Evolutionary conservation across 139 green algal genomes (phyloP).

Genomic region (Chlorella sorokiniana): DNA sequence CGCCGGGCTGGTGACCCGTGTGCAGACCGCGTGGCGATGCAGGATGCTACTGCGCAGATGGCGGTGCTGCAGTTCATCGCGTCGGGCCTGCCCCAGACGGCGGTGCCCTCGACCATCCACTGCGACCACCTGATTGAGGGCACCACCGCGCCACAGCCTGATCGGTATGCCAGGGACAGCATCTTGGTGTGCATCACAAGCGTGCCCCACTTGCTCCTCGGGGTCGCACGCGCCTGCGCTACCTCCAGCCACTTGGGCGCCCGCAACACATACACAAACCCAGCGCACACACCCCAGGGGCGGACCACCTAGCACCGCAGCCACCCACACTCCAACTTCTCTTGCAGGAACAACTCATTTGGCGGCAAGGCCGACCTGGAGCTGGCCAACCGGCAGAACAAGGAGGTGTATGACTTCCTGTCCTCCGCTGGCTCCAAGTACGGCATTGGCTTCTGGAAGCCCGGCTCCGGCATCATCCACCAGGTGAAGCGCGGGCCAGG

Average conservation of each 20-base stretch:
- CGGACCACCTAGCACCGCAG: neutral
- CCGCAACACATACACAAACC: too few relatives aligned
- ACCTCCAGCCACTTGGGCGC: too few relatives aligned
- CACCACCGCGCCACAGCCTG: slow-evolving; percentile 85
- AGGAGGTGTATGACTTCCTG: slow-evolving; percentile 96
- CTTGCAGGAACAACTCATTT: slow-evolving; percentile 61
- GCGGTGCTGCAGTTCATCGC: slow-evolving; percentile 97
- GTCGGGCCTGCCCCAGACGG: slow-evolving; percentile 86
- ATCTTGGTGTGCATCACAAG: too few relatives aligned
- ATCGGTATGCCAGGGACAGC: slow-evolving; percentile 69
- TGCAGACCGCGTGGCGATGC: slow-evolving; percentile 94
- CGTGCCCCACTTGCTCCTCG: too few relatives aligned
- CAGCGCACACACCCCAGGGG: too few relatives aligned
- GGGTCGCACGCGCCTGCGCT: too few relatives aligned
- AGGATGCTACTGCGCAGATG: slow-evolving; percentile 97
- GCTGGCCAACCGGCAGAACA: slow-evolving; percentile 79
- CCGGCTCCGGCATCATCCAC: slow-evolving; percentile 95
- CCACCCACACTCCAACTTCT: neutral
- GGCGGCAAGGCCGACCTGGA: slow-evolving; percentile 83
- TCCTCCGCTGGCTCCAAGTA: slow-evolving; percentile 90
- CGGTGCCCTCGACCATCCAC: slow-evolving; percentile 94
- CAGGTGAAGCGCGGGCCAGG: slow-evolving; percentile 58
- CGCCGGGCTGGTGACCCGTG: neutral
- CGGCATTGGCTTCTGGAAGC: slow-evolving; percentile 94
- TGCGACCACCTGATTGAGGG: slow-evolving; percentile 97